Conservation (phyloP, 2,329 filamentous ascomycete species). For the Claviceps sp. region DNA sequence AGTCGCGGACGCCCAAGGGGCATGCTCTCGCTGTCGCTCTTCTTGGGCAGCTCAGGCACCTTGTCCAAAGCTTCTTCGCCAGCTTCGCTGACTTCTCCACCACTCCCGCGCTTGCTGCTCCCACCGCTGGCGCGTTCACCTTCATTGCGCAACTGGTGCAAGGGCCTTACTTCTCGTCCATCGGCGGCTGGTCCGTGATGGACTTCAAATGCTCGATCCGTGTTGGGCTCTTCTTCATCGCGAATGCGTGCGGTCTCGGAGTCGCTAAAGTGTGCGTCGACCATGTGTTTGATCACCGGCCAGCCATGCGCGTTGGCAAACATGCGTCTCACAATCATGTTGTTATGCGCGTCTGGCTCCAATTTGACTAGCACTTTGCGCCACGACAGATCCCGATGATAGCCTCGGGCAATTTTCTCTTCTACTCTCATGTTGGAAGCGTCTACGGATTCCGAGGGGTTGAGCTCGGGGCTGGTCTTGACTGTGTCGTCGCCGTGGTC, state of each 20-base stretch:
- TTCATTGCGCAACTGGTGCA: slow-evolving; percentile 5
- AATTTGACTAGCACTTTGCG: slow-evolving; percentile 91
- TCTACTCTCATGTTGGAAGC: slow-evolving; percentile 73
- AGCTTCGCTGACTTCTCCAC: slow-evolving; percentile 1
- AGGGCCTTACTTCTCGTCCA: slow-evolving; percentile 50
- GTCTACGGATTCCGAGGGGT: slow-evolving; percentile 31
- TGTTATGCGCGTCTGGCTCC: slow-evolving; percentile 96
- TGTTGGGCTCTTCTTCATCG: slow-evolving; percentile 52
- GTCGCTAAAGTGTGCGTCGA: slow-evolving; percentile 87
- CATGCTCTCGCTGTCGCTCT: slow-evolving; percentile 12
- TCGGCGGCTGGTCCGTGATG: slow-evolving; percentile 42
- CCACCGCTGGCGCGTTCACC: slow-evolving; percentile 9
- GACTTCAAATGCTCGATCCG: slow-evolving; percentile 54
- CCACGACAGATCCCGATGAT: slow-evolving; percentile 86
- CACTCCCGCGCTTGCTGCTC: slow-evolving; percentile 11
- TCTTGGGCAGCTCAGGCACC: slow-evolving; percentile 30
- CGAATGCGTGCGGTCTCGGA: slow-evolving; percentile 44
- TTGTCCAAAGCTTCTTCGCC: slow-evolving; percentile 28
- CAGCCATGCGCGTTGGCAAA: slow-evolving; percentile 96
- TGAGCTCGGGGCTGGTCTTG: slow-evolving; percentile 32
- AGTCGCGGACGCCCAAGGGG: slow-evolving; percentile 8
- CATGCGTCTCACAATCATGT: slow-evolving; percentile 91
- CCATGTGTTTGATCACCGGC: slow-evolving; percentile 90
- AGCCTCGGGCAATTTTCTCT: slow-evolving; percentile 93
- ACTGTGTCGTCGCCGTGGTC: slow-evolving; percentile 42